Conservation (phyloP, 805 yeast species). For the Lipomyces sp. region DNA sequence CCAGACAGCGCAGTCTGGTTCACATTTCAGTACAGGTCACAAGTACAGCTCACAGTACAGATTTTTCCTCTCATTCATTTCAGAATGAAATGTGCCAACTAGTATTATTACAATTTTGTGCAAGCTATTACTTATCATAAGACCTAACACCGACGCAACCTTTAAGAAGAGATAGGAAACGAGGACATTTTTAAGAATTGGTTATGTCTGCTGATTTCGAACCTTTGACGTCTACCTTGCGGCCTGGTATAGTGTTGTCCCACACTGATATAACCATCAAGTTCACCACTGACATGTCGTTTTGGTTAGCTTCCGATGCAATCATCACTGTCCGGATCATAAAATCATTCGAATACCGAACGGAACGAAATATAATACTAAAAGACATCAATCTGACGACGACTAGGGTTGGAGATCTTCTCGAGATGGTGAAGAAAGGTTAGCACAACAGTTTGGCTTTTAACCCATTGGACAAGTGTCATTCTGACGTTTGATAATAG, state of each 20-base stretch:
- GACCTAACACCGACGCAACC: too few species aligned
- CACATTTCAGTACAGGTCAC: too few species aligned
- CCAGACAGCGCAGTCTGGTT: too few species aligned
- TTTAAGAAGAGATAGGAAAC: too few species aligned
- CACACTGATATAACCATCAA: not conserved
- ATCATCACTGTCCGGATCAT: slow-evolving; percentile 80
- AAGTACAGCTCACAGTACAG: too few species aligned
- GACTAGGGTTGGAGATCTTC: slow-evolving; percentile 63
- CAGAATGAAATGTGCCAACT: too few species aligned
- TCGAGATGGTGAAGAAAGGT: slow-evolving; percentile 47
- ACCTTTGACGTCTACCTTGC: slow-evolving; percentile 74
- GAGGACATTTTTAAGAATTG: too few species aligned
- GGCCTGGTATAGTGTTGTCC: slow-evolving; percentile 49
- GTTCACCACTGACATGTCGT: too few species aligned
- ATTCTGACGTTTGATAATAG: slow-evolving; percentile 14
- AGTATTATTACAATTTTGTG: too few species aligned
- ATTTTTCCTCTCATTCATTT: too few species aligned
- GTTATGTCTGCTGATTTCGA: too few species aligned
- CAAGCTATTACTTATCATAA: too few species aligned
- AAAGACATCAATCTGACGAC: slow-evolving; percentile 65
- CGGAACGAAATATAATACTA: slow-evolving; percentile 72
- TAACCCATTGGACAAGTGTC: not conserved
- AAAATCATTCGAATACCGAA: slow-evolving; percentile 88
- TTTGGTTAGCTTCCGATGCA: slow-evolving; percentile 45
- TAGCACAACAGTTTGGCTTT: not conserved